Evolutionary conservation across 1,139 yeast genomes (phyloP).

Genomic region (Candida neerlandica): DNA sequence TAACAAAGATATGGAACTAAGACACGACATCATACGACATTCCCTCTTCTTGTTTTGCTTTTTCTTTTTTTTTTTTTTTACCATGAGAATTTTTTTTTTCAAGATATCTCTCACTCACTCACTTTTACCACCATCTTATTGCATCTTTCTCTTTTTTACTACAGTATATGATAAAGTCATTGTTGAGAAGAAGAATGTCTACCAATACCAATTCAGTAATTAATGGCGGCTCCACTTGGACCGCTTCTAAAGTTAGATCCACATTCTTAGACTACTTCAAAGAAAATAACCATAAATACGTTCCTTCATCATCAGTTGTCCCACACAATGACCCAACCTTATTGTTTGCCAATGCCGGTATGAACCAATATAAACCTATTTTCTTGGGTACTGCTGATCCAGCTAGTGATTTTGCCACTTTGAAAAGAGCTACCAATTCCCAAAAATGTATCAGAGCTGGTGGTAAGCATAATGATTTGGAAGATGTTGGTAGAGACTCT

Average conservation of each 20-base stretch:
- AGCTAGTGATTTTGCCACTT: constrained; percentile 75
- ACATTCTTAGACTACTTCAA: constrained; percentile 85
- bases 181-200: constrained; percentile 7
- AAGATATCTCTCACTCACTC: neutral
- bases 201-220: neutral
- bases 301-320: constrained; percentile 91
- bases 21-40: neutral
- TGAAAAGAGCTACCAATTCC: constrained; percentile 91
- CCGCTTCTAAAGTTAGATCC: constrained; percentile 76
- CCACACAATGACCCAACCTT: constrained; percentile 98
- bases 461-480: constrained; percentile 98
- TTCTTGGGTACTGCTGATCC: constrained; percentile 98
- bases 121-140: neutral
- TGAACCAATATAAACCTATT: constrained; percentile 98
- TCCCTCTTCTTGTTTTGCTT: neutral
- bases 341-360: constrained; percentile 95
- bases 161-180: constrained; percentile 7
- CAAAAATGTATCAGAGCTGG: constrained; percentile 99
- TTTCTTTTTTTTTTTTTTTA: neutral
- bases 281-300: constrained; percentile 69
- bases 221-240: constrained; percentile 41
- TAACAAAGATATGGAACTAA: too few relatives aligned
- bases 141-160: neutral
- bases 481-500: constrained; percentile 96
- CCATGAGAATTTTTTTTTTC: constrained; percentile 3